phyloP scores from a whole-genome alignment of 2,329 filamentous ascomycete genomes.

The Allantophomopsis cytisporea region DNA sequence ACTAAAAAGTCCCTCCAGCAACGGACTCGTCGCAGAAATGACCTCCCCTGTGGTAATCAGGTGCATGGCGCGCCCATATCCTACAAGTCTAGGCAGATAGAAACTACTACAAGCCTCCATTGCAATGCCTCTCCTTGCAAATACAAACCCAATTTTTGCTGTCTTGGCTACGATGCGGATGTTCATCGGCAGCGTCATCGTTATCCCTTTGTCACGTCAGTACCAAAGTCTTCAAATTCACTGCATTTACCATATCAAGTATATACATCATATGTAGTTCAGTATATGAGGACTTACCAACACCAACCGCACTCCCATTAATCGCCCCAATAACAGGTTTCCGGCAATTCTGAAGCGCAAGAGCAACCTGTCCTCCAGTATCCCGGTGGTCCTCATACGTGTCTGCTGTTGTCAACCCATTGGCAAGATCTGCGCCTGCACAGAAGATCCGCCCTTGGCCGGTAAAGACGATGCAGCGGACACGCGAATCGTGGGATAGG shows the following conservation, averaged over 20 bases:
- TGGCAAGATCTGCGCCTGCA: constrained; percentile 29
- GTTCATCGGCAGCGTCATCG: constrained; percentile 42
- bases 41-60: constrained; percentile 54
- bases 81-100: constrained; percentile 59
- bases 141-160: constrained; percentile 64
- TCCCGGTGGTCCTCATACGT: constrained; percentile 22
- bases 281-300: constrained; percentile 11
- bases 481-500: constrained; percentile 37
- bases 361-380: constrained; percentile 35
- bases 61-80: constrained; percentile 47
- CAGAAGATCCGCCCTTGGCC: constrained; percentile 51
- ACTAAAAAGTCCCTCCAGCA: constrained; percentile 49
- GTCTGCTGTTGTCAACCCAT: constrained; percentile 10
- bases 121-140: constrained; percentile 53
- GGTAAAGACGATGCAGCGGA: constrained; percentile 39
- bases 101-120: constrained; percentile 62
- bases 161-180: constrained; percentile 36
- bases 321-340: constrained; percentile 46
- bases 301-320: constrained; percentile 44
- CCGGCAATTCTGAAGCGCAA: constrained; percentile 40
- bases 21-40: constrained; percentile 33
- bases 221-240: too few relatives aligned
- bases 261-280: too few relatives aligned
- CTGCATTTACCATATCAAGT: too few relatives aligned
- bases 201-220: constrained; percentile 28